Evolutionary conservation across 164 flowering plant genomes (phyloP), one percentile per base, ranked within the genome.

Genomic region (Hamamelis virginiana): DNA sequence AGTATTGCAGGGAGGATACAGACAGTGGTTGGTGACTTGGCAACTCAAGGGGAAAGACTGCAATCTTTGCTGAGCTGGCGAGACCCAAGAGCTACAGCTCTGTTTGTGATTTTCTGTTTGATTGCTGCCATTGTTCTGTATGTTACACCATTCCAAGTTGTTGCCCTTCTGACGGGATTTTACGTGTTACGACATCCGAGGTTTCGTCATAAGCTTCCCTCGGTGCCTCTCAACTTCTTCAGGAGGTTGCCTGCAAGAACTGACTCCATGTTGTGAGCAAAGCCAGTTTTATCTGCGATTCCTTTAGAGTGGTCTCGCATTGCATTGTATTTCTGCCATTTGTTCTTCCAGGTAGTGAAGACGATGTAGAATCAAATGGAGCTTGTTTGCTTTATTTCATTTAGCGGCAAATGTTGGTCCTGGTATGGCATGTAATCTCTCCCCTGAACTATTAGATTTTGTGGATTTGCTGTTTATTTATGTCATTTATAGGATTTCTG

Each of bases 391-490:
- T 67, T 62, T 64, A 50, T 69, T 69, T 60, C 51, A 22, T 21
- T 63, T 26, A 64, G 70, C 52, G 14, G 70, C 45, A 21, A 63
- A 62, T 78, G 64, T 60, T 55, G 62, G 71, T 66, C 25, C 63
- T 76, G 77, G 71, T 72, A 50, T 78, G 71, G 19, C 56, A 53
- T 72, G 62, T 72, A 53, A 44, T 62, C 63, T 59, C 64, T 60
- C 69, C 28, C 53, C 48, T 68, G 48, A 52, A 68, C 57, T 58
- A 33, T 71, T 77, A 68, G 80, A 62, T 66, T 70, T 64, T 72
- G 59, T 74, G 73, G 45, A 78, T 71, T 58, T 72, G 65, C 58
- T 21, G 57, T 63, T 53, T 25, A 12, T 56, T 65, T 71, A 68
- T 73, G 62, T 59, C 45, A 44, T 72, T 38, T 68, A 64, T 61